Conservation (phyloP, 495 filamentous ascomycete species). For the Choiromyces venosus region DNA sequence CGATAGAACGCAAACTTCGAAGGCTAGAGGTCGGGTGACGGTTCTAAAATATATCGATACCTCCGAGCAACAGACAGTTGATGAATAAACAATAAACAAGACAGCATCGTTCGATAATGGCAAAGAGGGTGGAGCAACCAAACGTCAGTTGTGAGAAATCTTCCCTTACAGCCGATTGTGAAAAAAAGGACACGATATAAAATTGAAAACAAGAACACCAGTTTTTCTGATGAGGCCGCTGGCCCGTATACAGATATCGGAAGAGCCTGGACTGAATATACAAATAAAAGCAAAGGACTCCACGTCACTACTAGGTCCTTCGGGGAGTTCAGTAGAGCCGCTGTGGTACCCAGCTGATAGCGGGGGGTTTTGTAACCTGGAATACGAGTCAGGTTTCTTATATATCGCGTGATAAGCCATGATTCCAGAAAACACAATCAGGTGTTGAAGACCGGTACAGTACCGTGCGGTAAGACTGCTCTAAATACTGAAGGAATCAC, state of each 20-base stretch:
- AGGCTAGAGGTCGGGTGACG: background rate
- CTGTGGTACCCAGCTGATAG: background rate
- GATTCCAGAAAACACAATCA: background rate
- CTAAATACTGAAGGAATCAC: background rate
- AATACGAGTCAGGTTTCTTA: background rate
- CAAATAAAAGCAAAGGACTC: background rate
- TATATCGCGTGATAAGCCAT: background rate
- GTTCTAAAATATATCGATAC: background rate
- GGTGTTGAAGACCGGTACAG: background rate
- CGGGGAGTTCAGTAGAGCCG: background rate
- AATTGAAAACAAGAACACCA: background rate
- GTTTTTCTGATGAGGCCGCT: background rate
- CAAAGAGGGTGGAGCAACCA: background rate
- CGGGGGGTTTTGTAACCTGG: background rate
- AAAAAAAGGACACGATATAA: background rate
- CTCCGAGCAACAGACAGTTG: background rate
- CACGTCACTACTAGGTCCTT: background rate
- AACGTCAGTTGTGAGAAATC: background rate
- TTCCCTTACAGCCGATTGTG: background rate
- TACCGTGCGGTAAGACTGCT: background rate
- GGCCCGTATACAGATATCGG: background rate
- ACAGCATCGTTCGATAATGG: no score
- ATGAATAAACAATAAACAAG: background rate
- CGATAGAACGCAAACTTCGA: background rate
- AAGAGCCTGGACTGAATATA: background rate